A percentile compares a stretch with the other conserved stretches of the same genome.
These are phyloP conservation scores for Cryptomeria japonica DNA, from an alignment of 75 land plant genomes.

Conservation along the genomic window DNA sequence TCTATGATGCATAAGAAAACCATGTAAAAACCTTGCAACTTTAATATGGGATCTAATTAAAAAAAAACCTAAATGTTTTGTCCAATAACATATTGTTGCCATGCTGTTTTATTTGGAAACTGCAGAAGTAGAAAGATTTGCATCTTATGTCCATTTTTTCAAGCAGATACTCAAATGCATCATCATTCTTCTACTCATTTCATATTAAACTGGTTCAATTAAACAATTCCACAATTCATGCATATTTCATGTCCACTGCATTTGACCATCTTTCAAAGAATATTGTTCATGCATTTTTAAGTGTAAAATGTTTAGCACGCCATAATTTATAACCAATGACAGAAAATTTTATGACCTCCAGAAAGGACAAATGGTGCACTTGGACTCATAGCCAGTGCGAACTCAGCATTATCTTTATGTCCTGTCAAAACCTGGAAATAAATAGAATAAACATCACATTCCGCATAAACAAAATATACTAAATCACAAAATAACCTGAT, in stretches of 20 bases:
- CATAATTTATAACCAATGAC: neutral
- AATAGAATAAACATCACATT: conserved; percentile 5
- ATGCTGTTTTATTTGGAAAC: too few relatives aligned
- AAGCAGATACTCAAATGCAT: neutral
- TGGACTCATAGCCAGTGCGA: conserved; percentile 91
- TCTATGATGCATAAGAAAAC: too few relatives aligned
- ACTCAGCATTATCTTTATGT: conserved; percentile 97
- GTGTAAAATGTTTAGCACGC: neutral
- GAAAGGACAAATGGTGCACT: conserved; percentile 89
- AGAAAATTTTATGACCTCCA: conserved; percentile 63
- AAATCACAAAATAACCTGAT: neutral
- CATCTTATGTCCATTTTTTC: neutral
- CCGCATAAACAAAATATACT: neutral
- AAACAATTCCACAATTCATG: neutral
- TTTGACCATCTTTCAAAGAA: neutral
- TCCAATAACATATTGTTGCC: too few relatives aligned
- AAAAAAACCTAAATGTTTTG: too few relatives aligned
- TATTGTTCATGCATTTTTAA: neutral
- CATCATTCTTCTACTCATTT: neutral
- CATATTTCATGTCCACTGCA: neutral
- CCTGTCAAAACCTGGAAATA: conserved; percentile 79
- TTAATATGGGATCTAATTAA: too few relatives aligned
- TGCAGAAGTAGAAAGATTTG: neutral
- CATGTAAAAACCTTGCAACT: too few relatives aligned
- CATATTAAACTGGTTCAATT: neutral